Conservation (phyloP, 1,284 basidiomycete species). For the Ceratobasidium sp. region DNA sequence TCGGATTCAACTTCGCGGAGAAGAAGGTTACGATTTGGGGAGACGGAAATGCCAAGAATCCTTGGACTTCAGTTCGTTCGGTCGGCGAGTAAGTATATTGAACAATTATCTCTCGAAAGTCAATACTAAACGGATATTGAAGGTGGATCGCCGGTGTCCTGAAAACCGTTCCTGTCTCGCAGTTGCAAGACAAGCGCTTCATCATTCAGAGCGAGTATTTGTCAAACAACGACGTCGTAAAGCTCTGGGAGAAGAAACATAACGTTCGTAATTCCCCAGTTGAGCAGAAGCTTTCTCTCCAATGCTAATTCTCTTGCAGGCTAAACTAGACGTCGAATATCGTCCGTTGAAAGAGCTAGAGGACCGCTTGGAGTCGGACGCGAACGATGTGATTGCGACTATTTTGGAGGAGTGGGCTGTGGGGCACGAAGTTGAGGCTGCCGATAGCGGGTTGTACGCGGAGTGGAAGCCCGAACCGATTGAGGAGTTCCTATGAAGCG, state of each 20-base stretch:
- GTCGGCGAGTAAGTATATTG: neutral
- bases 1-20: conserved; percentile 8
- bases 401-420: neutral
- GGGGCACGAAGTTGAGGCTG: neutral
- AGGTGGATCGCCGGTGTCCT: conserved; percentile 20
- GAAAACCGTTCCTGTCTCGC: neutral
- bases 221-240: conserved; percentile 8
- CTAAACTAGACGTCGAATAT: conserved; percentile 9
- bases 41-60: conserved; percentile 12
- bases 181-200: neutral
- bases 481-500: conserved; percentile 1
- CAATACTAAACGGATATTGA: neutral
- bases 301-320: too few relatives aligned
- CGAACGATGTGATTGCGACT: neutral
- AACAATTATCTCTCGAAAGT: neutral
- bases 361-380: neutral
- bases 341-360: conserved; percentile 7
- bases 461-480: conserved; percentile 11
- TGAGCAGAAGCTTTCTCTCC: too few relatives aligned
- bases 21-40: conserved; percentile 19
- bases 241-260: conserved; percentile 29
- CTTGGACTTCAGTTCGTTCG: conserved; percentile 13
- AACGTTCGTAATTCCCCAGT: neutral
- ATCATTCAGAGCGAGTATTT: neutral
- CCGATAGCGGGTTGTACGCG: neutral